Conservation (phyloP, 768 basidiomycete genomes). For the Suillus plorans region DNA sequence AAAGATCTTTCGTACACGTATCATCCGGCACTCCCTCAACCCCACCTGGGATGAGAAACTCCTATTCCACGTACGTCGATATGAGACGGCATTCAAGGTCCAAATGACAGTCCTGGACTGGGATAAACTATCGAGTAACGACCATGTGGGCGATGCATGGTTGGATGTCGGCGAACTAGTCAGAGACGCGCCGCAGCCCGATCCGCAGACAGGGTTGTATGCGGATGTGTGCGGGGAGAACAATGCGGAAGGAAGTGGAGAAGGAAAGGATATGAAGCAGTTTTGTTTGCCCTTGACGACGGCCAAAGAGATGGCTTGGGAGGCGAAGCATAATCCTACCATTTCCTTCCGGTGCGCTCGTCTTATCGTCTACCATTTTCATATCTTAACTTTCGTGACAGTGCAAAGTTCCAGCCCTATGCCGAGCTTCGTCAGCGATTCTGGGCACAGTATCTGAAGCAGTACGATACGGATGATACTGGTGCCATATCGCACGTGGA, state of each 20-base stretch:
- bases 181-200: slow-evolving; percentile 63
- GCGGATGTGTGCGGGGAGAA: slow-evolving; percentile 24
- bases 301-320: slow-evolving; percentile 67
- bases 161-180: slow-evolving; percentile 75
- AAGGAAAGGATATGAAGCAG: slow-evolving; percentile 58
- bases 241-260: slow-evolving; percentile 43
- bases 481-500: slow-evolving; percentile 76
- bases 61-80: slow-evolving; percentile 89
- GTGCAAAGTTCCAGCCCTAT: slow-evolving; percentile 95
- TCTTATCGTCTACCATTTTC: slow-evolving; percentile 3
- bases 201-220: slow-evolving; percentile 49
- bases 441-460: slow-evolving; percentile 85
- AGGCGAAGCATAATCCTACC: slow-evolving; percentile 66
- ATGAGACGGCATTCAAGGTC: slow-evolving; percentile 77
- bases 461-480: slow-evolving; percentile 90
- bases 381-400: slow-evolving; percentile 22
- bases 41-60: slow-evolving; percentile 95
- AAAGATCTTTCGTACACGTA: slow-evolving; percentile 92
- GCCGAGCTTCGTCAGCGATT: slow-evolving; percentile 86
- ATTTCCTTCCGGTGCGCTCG: slow-evolving; percentile 61
- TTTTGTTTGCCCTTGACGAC: slow-evolving; percentile 65
- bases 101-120: slow-evolving; percentile 90
- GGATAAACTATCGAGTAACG: slow-evolving; percentile 92
- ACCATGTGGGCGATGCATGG: slow-evolving; percentile 78
- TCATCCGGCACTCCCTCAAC: slow-evolving; percentile 80